Evolutionary conservation across 2,329 filamentous ascomycete species (phyloP), one percentile per base, ranked within the genome.

Genomic region (Claviceps spartinae): DNA sequence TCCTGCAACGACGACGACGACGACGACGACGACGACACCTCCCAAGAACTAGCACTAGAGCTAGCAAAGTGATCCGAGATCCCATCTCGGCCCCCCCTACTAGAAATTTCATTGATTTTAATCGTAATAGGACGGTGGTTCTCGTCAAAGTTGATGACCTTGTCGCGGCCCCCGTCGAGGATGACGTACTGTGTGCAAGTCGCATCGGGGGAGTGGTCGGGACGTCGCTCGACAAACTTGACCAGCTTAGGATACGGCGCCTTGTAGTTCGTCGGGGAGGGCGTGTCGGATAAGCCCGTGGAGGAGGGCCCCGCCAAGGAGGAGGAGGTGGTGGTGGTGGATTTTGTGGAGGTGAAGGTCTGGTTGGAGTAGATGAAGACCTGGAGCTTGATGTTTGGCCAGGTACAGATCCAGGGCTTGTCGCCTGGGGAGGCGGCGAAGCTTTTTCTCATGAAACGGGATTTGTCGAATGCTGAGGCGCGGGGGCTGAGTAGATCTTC

Each of bases 361-460:
- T 79, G 74, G 24, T 67, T 65, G 1, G 76, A 70, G 55, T 79
- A 82, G 42, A 82, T 75, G 57, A 79, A 79, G 3, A 79, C 63
- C 49, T 81, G 77, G 5, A 81, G 66, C 2, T 71, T 67, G 0
- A 76, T 79, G 30, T 72, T 67, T 2, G 76, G 74, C 78, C 78
- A 82, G 2, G 68, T 74, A 60, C 78, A 82, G 22, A 81, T 69
- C 78, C 78, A 82, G 1, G 75, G 73, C 53, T 66, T 74, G 47
- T 80, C 76, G 2, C 77, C 78, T 0, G 63, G 61, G 54, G 69
- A 61, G 1, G 68, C 67, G 11, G 62, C 61, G 2, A 56, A 51
- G 5, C 54, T 58, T 36, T 57, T 55, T 48, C 48, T 59, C 49
- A 57, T 58, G 18, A 56, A 61, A 5, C 54, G 59, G 14, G 58